Evolutionary conservation across 805 yeast genomes (phyloP), one percentile per base, ranked within the genome.

Genomic region (Ogataea salicorniae): DNA sequence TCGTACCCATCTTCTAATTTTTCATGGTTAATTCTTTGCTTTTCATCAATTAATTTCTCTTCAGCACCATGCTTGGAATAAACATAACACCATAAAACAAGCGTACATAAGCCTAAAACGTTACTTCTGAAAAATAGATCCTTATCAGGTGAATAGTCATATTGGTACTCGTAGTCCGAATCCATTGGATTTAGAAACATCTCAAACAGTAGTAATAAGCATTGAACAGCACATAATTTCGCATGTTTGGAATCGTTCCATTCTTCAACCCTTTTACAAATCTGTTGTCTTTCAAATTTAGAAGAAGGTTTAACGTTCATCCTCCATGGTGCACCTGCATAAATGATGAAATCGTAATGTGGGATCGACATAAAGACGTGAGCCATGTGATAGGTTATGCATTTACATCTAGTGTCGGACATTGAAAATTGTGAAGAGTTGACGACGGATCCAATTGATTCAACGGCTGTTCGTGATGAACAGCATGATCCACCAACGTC

Each of bases 281-380:
- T 80, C 3, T 72, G 67, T 20, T 73, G 72, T 52, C 79, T 74
- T 36, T 64, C 69, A 48, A 79, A 83, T 1, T 68, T 60, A 9
- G 69, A 67, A 6, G 79, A 77, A 11, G 85, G 81, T 36, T 70
- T 71, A 34, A 83, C 88, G 57, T 79, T 85, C 83, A 85, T 82
- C 57, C 90, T 76, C 67, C 84, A 79, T 1, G 94, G 94, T 7
- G 89, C 86, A 1, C 96, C 96, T 2, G 91, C 83, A 62, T 73
- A 83, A 5, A 86, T 82, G 46, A 85, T 85, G 48, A 86, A 79
- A 63, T 88, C 95, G 63, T 85, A 83, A 52, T 86, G 88, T 47
- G 86, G 82, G 29, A 84, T 75, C 44, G 87, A 79, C 60, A 87
- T 76, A 40, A 81, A 77, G 15, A 86, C 79, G 59, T 85, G 91